Evolutionary conservation across 2,329 filamentous ascomycete species (phyloP), one percentile per base, ranked within the genome.

Genomic region (Xylaria sp.): DNA sequence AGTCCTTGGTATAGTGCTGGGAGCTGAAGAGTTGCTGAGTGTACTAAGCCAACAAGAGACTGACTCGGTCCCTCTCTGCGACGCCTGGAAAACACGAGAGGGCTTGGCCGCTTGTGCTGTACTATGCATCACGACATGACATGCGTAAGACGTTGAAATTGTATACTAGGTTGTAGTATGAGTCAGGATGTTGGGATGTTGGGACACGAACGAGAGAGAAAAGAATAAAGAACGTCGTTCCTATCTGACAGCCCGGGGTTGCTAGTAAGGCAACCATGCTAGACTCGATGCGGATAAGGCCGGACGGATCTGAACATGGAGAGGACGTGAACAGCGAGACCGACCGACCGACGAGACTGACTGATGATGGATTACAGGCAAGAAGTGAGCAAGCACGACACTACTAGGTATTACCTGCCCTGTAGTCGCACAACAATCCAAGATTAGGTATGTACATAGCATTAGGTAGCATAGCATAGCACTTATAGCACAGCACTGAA

Each of bases 241-340:
- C 5, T 13, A 42, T 58, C 54, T 58, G 54, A 58, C 36, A 51
- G 46, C 59, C 59, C 33, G 23, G 58, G 58, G 59, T 42, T 58
- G 20, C 3, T 9, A 33, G 26, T 7, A 15, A 40, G 20, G 31
- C 31, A 44, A 7, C 33, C 31, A 13, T 20, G 17, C 28, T 58
- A 58, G 54, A 36, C 44, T 38, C 10, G 6, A 56, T 44, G 7
- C 6, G 49, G 59, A 56, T 11, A 46, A 36, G 49, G 40, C 49
- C 20, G 38, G 38, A 54, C 49, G 6, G 49, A 62, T 54, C 49
- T n/a, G 23, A 4, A 46, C 51, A 28, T 56, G 33, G 28, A 58
- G 54, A 42, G 13, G 54, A 15, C 17, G 20, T 5, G 20, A 38
- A 13, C 33, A 42, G 54, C 54, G 11, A 58, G 36, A 40, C 36